Base-by-base conservation (phyloP, 1,284 basidiomycete genomes). In the Sanghuangporus weigelae region DNA sequence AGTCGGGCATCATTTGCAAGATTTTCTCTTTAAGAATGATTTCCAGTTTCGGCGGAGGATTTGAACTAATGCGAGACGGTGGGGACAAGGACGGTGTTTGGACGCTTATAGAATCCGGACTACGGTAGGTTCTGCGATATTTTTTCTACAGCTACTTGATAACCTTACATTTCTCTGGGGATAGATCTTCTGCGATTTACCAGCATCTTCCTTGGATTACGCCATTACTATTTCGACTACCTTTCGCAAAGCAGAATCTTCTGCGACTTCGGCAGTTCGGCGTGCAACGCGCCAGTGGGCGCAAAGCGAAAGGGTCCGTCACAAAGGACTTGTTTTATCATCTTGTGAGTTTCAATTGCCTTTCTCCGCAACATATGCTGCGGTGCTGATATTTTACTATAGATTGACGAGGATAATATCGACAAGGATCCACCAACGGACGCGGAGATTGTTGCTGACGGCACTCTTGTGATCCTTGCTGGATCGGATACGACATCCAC, bases 321-420 rank as follows among this genome's bases (percentile, higher is more conserved):
- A 68, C 46, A 40, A 74, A 73, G 58, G 78, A 79, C 65, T 68
- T 79, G 7, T 78, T 77, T 65, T 72, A 76, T 58, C 71, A 79
- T 53, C 61, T 79, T 66, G 77, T 79, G 61, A 53, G 12, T 12
- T 42, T 60, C 21, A 48, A 8, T 16, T 38, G 14, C 40, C 35
- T 31, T 23, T 3, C 58, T 59, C 31, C 2, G 6, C 11, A 10
- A 23, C 23, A 16, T 26, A 40, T 31, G 23, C 46, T 3, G 5
- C 2, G 26, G 26, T 31, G 26, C 26, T 38, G 21, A 38, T 2
- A 16, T 14, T 38, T 40, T 42, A 23, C 49, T 8, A 38, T 61
- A 75, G 74, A 73, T 71, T 48, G 71, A 74, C 53, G 73, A 73
- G 61, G 74, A 69, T 19, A 67, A 68, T n/a, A 44, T 71, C 39